phyloP scores from a whole-genome alignment of 495 filamentous ascomycete species.

The Hypoxylon subgilvum region DNA sequence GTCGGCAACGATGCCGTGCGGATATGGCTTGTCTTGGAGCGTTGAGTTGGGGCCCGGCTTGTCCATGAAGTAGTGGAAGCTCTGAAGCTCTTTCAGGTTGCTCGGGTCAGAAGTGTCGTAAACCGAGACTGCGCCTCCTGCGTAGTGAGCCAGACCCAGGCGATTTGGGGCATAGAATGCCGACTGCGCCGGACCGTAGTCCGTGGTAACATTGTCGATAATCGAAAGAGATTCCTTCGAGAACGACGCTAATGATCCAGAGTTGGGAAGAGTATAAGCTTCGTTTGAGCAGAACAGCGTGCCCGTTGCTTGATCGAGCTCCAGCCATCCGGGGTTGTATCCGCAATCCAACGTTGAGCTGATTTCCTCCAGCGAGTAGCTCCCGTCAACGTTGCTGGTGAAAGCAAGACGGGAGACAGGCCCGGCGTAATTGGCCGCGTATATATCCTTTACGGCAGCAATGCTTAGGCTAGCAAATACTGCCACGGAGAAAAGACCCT shows the following conservation, averaged over 20 bases:
- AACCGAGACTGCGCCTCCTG: background rate
- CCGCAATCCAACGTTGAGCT: constrained; percentile 4
- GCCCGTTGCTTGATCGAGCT: constrained; percentile 2
- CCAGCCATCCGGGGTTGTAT: constrained; percentile 4
- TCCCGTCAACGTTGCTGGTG: background rate
- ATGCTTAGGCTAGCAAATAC: background rate
- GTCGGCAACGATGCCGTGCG: background rate
- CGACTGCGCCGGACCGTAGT: constrained; percentile 1
- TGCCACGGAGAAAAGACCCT: background rate
- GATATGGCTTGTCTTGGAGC: background rate
- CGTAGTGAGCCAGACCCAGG: constrained; percentile 1
- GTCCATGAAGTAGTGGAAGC: constrained; percentile 8
- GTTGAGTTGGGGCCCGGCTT: background rate
- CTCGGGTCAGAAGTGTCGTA: constrained; percentile 1
- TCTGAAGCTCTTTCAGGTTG: constrained; percentile 1
- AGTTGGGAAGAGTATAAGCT: background rate
- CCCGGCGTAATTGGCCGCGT: constrained; percentile 2
- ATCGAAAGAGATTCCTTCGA: background rate
- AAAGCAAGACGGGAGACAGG: constrained; percentile 2
- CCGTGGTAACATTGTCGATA: background rate
- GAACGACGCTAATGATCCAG: constrained; percentile 1
- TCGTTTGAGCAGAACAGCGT: constrained; percentile 10
- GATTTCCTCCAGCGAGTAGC: background rate
- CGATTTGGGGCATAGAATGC: constrained; percentile 1
- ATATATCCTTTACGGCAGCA: constrained; percentile 1